phyloP scores from a whole-genome alignment of 495 filamentous ascomycete genomes.

The Rostrohypoxylon terebratum region DNA sequence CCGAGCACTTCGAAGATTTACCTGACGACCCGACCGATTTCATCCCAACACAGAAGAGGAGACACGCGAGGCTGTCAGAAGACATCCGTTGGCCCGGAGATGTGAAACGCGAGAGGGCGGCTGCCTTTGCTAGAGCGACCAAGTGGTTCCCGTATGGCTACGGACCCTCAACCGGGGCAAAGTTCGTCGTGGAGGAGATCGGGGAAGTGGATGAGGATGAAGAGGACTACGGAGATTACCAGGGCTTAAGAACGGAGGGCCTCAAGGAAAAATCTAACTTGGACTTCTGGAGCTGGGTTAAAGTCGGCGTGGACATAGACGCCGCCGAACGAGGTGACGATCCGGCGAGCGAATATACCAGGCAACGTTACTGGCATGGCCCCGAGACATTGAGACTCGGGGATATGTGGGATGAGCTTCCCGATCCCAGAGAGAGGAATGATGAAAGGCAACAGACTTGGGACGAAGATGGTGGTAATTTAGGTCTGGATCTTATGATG shows the following conservation, averaged over 20 bases:
- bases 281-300: slow-evolving; percentile 46
- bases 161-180: slow-evolving; percentile 52
- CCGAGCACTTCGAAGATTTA: slow-evolving; percentile 28
- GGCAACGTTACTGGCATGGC: slow-evolving; percentile 19
- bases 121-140: slow-evolving; percentile 49
- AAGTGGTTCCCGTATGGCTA: slow-evolving; percentile 60
- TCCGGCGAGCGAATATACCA: slow-evolving; percentile 20
- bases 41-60: slow-evolving; percentile 26
- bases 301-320: slow-evolving; percentile 36
- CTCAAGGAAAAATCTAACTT: slow-evolving; percentile 34
- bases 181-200: slow-evolving; percentile 56
- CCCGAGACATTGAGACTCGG: background rate
- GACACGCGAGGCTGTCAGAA: slow-evolving; percentile 23
- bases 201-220: slow-evolving; percentile 55
- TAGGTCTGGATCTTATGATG: slow-evolving; percentile 27
- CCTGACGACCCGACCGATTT: slow-evolving; percentile 19
- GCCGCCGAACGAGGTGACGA: slow-evolving; percentile 14
- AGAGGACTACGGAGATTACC: slow-evolving; percentile 56
- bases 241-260: slow-evolving; percentile 49
- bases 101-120: slow-evolving; percentile 44
- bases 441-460: background rate
- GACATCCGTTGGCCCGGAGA: slow-evolving; percentile 45
- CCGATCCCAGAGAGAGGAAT: slow-evolving; percentile 16
- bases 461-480: slow-evolving; percentile 26
- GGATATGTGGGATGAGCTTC: slow-evolving; percentile 29